Conservation (phyloP, 768 basidiomycete genomes). For the Boletus bicolor region DNA sequence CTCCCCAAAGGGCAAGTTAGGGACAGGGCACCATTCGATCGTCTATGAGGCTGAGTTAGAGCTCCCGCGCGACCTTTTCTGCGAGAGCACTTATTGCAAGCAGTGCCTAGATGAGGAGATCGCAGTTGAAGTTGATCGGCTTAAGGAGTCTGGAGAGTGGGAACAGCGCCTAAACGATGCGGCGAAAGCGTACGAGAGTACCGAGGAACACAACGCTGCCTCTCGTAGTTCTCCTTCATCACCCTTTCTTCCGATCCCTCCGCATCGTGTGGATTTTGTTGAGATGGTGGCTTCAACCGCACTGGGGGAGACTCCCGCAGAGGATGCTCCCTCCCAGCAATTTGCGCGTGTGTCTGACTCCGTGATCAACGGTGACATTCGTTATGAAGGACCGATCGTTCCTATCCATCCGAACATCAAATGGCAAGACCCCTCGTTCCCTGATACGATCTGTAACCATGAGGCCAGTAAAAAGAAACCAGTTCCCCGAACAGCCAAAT, state of each 20-base stretch:
- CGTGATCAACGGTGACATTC: not conserved
- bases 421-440: constrained; percentile 19
- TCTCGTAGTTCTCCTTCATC: not conserved
- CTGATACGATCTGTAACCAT: constrained; percentile 15
- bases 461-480: not conserved
- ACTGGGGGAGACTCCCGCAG: not conserved
- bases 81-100: constrained; percentile 36
- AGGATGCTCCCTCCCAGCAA: not conserved
- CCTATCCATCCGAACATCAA: constrained; percentile 9
- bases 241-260: not conserved
- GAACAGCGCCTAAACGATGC: not conserved
- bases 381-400: constrained; percentile 2
- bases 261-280: constrained; percentile 7
- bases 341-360: not conserved
- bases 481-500: constrained; percentile 31
- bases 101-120: constrained; percentile 38
- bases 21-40: constrained; percentile 49
- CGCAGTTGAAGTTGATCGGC: constrained; percentile 6
- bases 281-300: not conserved
- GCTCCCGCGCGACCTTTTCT: constrained; percentile 41
- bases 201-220: too few relatives aligned
- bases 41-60: constrained; percentile 50
- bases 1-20: constrained; percentile 34
- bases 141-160: constrained; percentile 18
- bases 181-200: not conserved